These are phyloP conservation scores for Colletotrichum abscissum DNA, from an alignment of 2,329 filamentous ascomycete species.

Conservation along the genomic window DNA sequence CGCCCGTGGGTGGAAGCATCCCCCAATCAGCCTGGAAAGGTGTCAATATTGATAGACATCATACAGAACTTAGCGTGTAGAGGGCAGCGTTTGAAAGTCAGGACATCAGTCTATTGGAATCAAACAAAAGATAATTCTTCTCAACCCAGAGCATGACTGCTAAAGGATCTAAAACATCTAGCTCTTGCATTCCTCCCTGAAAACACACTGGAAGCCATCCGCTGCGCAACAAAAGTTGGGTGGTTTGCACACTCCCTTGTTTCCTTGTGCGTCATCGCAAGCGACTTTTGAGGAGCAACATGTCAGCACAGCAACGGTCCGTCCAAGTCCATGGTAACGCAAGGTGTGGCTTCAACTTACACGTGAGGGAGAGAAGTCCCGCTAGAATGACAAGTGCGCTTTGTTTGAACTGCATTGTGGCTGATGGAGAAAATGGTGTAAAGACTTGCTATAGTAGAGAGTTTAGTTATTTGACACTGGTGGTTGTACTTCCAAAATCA, in stretches of 20 bases:
- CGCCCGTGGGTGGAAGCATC: background rate
- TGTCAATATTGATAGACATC: background rate
- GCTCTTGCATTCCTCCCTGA: background rate
- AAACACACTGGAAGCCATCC: conserved; percentile 4
- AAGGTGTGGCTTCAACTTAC: background rate
- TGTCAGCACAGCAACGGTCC: background rate
- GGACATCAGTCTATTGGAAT: background rate
- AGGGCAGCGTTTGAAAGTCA: too few relatives aligned
- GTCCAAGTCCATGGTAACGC: background rate
- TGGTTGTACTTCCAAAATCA: background rate
- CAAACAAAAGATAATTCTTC: background rate
- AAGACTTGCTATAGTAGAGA: background rate
- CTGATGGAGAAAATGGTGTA: background rate
- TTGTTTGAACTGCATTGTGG: background rate
- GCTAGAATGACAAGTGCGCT: background rate
- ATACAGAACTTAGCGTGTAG: background rate
- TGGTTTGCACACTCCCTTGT: background rate
- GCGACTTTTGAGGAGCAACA: background rate
- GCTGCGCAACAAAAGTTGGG: conserved; percentile 15
- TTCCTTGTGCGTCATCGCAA: background rate
- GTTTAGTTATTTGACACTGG: background rate
- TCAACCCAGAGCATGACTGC: background rate
- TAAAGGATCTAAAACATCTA: background rate
- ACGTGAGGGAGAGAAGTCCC: background rate
- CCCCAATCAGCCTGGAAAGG: background rate